Evolutionary conservation across 768 basidiomycete species (phyloP).

Genomic region (Chalciporus piperatus): DNA sequence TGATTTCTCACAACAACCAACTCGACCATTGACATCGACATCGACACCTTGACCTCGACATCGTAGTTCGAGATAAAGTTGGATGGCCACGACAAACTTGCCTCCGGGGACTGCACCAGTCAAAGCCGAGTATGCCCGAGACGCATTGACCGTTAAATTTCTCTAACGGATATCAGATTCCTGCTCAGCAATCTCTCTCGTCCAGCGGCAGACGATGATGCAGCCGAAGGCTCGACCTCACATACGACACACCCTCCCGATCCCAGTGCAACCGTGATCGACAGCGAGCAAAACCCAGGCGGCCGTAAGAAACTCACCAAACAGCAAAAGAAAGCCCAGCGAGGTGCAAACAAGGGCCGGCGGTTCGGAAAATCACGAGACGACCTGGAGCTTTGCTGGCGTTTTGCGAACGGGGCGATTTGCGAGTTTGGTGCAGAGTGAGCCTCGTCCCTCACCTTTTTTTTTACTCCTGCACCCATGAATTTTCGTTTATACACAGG

Average conservation of each 20-base stretch:
- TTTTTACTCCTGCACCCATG: not conserved
- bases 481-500: conserved; percentile 30
- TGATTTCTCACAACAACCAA: not conserved
- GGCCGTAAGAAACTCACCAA: conserved; percentile 46
- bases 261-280: conserved; percentile 33
- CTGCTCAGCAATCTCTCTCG: conserved; percentile 32
- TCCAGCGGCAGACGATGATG: conserved; percentile 49
- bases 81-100: conserved; percentile 11
- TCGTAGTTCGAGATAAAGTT: not conserved
- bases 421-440: conserved; percentile 74
- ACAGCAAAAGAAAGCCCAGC: conserved; percentile 68
- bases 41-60: not conserved
- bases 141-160: too few species aligned
- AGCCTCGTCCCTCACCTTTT: conserved; percentile 14
- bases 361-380: conserved; percentile 77
- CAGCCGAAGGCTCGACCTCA: conserved; percentile 59
- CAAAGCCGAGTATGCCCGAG: conserved; percentile 45
- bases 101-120: conserved; percentile 50
- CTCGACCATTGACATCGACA: not conserved
- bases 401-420: conserved; percentile 60
- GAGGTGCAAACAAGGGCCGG: conserved; percentile 82
- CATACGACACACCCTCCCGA: conserved; percentile 20
- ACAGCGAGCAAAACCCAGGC: conserved; percentile 26
- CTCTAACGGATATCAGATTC: conserved; percentile 31
- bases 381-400: conserved; percentile 81